A percentile compares a stretch with the other conserved stretches of the same genome.
These are phyloP conservation scores for Apiotrichum gracile DNA, from an alignment of 1,284 basidiomycete species.

Conservation along the genomic window DNA sequence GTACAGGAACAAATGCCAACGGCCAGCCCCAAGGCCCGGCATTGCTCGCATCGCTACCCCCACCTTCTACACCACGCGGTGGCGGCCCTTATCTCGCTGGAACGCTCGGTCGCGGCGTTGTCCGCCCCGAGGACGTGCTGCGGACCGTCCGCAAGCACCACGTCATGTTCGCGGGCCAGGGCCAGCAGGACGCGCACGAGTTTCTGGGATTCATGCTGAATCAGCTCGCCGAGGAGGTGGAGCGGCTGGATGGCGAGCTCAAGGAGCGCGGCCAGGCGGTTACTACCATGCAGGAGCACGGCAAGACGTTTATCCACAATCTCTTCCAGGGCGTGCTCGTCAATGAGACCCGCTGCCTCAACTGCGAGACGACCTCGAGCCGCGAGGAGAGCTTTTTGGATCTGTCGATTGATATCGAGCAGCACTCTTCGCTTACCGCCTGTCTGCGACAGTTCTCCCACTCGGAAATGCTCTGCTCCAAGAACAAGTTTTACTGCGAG, in stretches of 20 bases:
- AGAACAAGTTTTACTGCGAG: slow-evolving; percentile 99
- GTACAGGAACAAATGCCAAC: background rate
- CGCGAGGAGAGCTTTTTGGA: slow-evolving; percentile 95
- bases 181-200: slow-evolving; percentile 95
- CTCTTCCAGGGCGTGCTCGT: slow-evolving; percentile 90
- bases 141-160: slow-evolving; percentile 84
- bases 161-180: slow-evolving; percentile 73
- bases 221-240: slow-evolving; percentile 85
- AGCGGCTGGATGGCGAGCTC: slow-evolving; percentile 54
- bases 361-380: slow-evolving; percentile 96
- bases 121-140: slow-evolving; percentile 81
- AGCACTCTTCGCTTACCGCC: slow-evolving; percentile 90
- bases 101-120: slow-evolving; percentile 65
- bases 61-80: slow-evolving; percentile 39
- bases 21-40: slow-evolving; percentile 30
- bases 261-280: slow-evolving; percentile 24
- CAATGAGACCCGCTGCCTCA: slow-evolving; percentile 93
- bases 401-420: slow-evolving; percentile 95
- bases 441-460: slow-evolving; percentile 94
- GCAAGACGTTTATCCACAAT: slow-evolving; percentile 76
- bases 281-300: slow-evolving; percentile 31
- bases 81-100: slow-evolving; percentile 45
- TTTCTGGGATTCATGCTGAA: slow-evolving; percentile 94
- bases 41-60: slow-evolving; percentile 40
- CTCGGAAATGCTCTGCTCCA: slow-evolving; percentile 94